phyloP scores from a whole-genome alignment of 306 rosid species.

The peach (Prunus persica) region Prunus_persica_NCBIv2 NC_034009.1:35791001-35791500 shows the following conservation, averaged over 20 bases:
- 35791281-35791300: neutral
- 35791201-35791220: neutral
- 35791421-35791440: no score
- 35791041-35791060: conserved; percentile 28
- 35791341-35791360: no score
- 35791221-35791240: neutral
- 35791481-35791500: no score
- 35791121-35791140: neutral
- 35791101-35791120: neutral
- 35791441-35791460: no score
- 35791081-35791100: neutral
- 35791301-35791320: neutral
- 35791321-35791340: no score
- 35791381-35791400: no score
- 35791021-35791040: conserved; percentile 63
- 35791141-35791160: neutral
- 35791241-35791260: neutral
- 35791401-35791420: no score
- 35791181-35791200: neutral
- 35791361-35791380: no score
- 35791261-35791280: neutral
- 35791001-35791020: conserved; percentile 55
- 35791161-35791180: neutral
- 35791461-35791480: no score
- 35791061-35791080: neutral